Conservation (phyloP, 2,329 filamentous ascomycete species). For the Dothideomycetes sp. region DNA sequence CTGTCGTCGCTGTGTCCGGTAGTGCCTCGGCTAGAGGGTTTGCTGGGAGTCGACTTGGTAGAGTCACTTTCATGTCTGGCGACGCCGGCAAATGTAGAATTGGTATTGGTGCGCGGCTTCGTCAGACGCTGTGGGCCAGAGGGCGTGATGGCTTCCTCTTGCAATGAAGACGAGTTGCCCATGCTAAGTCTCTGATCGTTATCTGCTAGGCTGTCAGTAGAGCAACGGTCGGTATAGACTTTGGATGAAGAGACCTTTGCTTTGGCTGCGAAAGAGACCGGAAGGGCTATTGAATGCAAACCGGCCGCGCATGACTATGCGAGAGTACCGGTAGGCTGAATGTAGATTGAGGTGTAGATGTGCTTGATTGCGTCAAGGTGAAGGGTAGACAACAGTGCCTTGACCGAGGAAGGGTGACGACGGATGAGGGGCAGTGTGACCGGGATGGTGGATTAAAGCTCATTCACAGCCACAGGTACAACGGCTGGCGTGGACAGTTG, state of each 20-base stretch:
- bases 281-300: constrained; percentile 5
- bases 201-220: neutral
- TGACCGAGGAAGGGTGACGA: too few species aligned
- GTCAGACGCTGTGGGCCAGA: constrained; percentile 2
- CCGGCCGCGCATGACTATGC: neutral
- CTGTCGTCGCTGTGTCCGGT: neutral
- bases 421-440: too few species aligned
- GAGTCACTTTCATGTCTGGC: constrained; percentile 4
- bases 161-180: neutral
- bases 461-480: too few species aligned
- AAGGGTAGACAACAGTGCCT: too few species aligned
- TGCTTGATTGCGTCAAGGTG: too few species aligned
- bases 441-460: too few species aligned
- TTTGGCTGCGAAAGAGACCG: constrained; percentile 2
- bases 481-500: too few species aligned
- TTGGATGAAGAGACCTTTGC: neutral
- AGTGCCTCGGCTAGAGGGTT: neutral
- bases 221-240: neutral
- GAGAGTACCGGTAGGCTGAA: too few species aligned
- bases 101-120: constrained; percentile 6
- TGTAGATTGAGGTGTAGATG: too few species aligned
- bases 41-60: constrained; percentile 3
- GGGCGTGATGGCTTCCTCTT: neutral
- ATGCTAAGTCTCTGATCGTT: neutral
- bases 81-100: neutral